A percentile compares a stretch with the other conserved stretches of the same genome.
Conservation (phyloP, 2,329 filamentous ascomycete genomes). For the Alternaria triticina region DNA sequence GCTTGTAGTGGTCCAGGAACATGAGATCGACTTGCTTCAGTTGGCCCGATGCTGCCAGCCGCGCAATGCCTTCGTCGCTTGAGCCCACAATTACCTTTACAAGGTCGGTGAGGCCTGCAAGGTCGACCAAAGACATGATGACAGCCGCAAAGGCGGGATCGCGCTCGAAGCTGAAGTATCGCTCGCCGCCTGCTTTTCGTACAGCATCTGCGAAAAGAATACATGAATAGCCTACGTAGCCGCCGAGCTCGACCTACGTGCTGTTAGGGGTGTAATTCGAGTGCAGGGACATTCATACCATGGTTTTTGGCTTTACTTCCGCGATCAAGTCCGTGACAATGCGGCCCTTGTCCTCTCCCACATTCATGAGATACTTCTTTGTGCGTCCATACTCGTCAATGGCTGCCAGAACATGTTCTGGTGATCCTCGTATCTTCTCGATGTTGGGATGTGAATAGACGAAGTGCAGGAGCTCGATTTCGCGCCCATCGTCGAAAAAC, state of each 20-base stretch:
- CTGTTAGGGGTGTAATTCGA: constrained; percentile 6
- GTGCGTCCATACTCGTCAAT: constrained; percentile 74
- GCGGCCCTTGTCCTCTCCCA: constrained; percentile 75
- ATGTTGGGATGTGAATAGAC: constrained; percentile 68
- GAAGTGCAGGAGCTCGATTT: constrained; percentile 74
- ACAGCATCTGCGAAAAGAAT: constrained; percentile 75
- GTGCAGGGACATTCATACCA: constrained; percentile 54
- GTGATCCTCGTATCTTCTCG: constrained; percentile 68
- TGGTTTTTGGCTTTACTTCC: constrained; percentile 68
- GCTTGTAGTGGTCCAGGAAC: constrained; percentile 84
- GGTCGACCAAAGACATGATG: constrained; percentile 70
- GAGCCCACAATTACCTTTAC: constrained; percentile 75
- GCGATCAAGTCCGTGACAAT: constrained; percentile 73
- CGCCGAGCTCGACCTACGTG: constrained; percentile 72
- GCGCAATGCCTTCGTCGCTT: constrained; percentile 69
- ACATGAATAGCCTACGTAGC: constrained; percentile 82
- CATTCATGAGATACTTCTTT: constrained; percentile 79
- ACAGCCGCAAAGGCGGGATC: constrained; percentile 77
- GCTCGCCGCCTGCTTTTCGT: constrained; percentile 66
- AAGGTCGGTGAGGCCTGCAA: constrained; percentile 74
- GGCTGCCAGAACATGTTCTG: constrained; percentile 66
- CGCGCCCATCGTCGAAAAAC: constrained; percentile 72
- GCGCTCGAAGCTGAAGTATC: constrained; percentile 75
- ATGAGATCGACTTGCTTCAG: constrained; percentile 71
- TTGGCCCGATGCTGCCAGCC: constrained; percentile 61